Conservation (phyloP, 106 monocot genomes). For the Acanthochlamys bracteata region DNA sequence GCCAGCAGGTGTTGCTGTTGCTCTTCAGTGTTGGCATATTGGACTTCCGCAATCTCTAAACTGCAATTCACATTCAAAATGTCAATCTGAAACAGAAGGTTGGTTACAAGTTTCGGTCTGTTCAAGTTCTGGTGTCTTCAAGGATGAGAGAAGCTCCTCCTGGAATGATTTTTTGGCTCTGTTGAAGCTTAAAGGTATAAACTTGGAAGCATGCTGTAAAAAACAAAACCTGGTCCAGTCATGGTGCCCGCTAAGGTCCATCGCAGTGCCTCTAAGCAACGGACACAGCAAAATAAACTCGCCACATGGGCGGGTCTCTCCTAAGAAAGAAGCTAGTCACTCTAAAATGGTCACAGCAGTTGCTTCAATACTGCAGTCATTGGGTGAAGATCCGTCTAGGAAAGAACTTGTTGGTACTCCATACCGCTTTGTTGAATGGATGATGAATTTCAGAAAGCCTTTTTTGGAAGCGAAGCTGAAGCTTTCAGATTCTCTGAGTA, state of each 20-base stretch:
- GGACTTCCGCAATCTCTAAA: constrained; percentile 38
- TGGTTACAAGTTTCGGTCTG: constrained; percentile 35
- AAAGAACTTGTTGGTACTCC: constrained; percentile 82
- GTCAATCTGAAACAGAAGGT: constrained; percentile 32
- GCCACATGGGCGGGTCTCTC: constrained; percentile 18
- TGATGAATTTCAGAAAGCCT: constrained; percentile 74
- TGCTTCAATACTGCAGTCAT: constrained; percentile 36
- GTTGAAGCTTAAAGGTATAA: constrained; percentile 50
- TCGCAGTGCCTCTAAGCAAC: constrained; percentile 23
- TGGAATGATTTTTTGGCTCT: constrained; percentile 57
- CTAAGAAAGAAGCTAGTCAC: constrained; percentile 17
- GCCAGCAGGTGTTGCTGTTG: constrained; percentile 81
- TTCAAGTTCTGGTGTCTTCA: constrained; percentile 60
- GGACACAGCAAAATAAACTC: constrained; percentile 13
- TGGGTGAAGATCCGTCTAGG: constrained; percentile 75
- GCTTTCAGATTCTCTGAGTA: constrained; percentile 4
- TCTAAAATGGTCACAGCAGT: constrained; percentile 59
- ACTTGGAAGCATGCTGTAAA: constrained; percentile 8
- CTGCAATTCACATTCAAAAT: constrained; percentile 2
- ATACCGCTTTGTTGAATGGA: constrained; percentile 73
- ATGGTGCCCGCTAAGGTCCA: constrained; percentile 69
- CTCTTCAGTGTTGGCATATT: constrained; percentile 85
- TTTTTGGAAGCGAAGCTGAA: constrained; percentile 36
- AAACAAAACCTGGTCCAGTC: constrained; percentile 3
- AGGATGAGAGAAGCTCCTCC: constrained; percentile 30